Conservation (phyloP, 148 eudicot genomes). For the Silene latifolia region DNA sequence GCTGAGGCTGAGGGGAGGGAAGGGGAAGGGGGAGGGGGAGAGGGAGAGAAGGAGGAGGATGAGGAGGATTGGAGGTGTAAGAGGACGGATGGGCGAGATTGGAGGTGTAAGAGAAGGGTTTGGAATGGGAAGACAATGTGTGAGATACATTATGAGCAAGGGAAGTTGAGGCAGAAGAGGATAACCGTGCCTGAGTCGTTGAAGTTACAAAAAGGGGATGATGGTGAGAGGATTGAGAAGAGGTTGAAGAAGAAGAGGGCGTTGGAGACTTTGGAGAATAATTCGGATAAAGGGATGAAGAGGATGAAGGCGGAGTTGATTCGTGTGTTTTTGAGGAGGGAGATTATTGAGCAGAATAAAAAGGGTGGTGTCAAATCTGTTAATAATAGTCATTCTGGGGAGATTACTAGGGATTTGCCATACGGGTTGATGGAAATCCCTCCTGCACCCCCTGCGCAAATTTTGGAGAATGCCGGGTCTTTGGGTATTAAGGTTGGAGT, state of each 20-base stretch:
- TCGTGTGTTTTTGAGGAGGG: conserved; percentile 59
- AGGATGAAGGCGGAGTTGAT: conserved; percentile 74
- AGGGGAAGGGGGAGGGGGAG: not conserved
- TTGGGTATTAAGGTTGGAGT: conserved; percentile 66
- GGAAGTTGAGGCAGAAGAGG: conserved; percentile 59
- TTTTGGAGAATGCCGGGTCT: conserved; percentile 37
- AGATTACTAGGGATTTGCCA: conserved; percentile 60
- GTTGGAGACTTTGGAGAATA: conserved; percentile 30
- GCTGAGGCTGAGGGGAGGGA: not conserved
- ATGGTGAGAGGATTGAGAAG: conserved; percentile 26
- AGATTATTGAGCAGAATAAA: conserved; percentile 65
- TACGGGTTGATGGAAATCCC: conserved; percentile 73
- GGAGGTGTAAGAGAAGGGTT: conserved; percentile 76
- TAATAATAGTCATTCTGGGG: conserved; percentile 18
- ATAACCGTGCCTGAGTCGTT: conserved; percentile 65
- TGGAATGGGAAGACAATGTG: conserved; percentile 66
- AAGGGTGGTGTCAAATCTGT: conserved; percentile 27
- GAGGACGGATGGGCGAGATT: conserved; percentile 77
- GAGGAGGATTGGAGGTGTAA: conserved; percentile 63
- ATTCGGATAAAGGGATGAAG: conserved; percentile 59
- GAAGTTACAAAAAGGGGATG: conserved; percentile 48
- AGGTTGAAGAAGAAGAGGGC: conserved; percentile 28
- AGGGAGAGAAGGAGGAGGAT: not conserved
- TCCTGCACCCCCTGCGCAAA: conserved; percentile 36
- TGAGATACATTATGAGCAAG: conserved; percentile 70